These are phyloP conservation scores for Boletus rufocinnamomeus DNA, from an alignment of 768 basidiomycete species.

Conservation along the genomic window DNA sequence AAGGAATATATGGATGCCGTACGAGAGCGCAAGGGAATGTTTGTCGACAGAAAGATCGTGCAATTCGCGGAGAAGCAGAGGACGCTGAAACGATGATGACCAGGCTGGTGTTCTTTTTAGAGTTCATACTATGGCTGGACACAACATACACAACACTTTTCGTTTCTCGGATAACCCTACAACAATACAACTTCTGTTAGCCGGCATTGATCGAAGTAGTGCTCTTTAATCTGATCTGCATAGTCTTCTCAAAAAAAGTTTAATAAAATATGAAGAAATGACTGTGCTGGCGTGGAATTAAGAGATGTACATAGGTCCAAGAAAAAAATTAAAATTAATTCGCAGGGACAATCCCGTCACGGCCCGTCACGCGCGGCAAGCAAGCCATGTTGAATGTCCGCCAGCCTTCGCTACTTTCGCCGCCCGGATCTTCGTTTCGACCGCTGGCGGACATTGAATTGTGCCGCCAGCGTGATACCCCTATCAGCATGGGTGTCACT, in stretches of 20 bases:
- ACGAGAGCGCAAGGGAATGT: conserved; percentile 91
- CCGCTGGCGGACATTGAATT: neutral
- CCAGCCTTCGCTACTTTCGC: neutral
- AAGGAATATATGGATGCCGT: conserved; percentile 91
- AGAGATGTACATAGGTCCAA: neutral
- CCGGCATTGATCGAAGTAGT: neutral
- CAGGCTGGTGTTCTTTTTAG: neutral
- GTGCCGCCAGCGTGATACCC: neutral
- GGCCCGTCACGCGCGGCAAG: neutral
- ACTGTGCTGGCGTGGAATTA: neutral
- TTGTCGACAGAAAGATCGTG: conserved; percentile 92
- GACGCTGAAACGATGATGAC: conserved; percentile 64
- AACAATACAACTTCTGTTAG: neutral
- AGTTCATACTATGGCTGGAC: neutral
- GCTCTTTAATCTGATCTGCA: neutral
- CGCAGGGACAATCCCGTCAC: neutral
- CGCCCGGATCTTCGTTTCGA: neutral
- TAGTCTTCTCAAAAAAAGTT: no score
- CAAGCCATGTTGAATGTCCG: neutral
- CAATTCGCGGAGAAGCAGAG: conserved; percentile 97
- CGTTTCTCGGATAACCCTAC: neutral
- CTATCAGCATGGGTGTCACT: neutral
- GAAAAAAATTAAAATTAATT: neutral
- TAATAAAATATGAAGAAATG: neutral
- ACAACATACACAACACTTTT: neutral